phyloP scores from a whole-genome alignment of 2,329 filamentous ascomycete genomes.

The Verticillium longisporum region DNA sequence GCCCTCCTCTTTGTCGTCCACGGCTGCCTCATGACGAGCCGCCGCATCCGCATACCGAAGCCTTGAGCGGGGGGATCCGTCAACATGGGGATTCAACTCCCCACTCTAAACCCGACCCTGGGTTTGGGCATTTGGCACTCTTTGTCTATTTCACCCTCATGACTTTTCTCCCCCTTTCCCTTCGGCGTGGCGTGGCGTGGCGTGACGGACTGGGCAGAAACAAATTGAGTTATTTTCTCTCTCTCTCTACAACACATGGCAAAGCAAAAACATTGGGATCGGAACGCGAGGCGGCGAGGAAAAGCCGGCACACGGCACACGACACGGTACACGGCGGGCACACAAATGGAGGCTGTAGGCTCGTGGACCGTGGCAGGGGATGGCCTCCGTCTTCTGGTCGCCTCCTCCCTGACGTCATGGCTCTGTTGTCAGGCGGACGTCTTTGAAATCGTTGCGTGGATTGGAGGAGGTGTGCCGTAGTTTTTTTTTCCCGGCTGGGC shows the following conservation, averaged over 20 bases:
- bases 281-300: neutral
- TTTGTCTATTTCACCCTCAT: too few relatives aligned
- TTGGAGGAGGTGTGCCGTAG: too few relatives aligned
- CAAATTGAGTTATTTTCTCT: neutral
- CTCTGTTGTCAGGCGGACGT: neutral
- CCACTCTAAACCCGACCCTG: neutral
- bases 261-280: neutral
- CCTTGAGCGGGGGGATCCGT: constrained; percentile 37
- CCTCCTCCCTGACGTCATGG: neutral
- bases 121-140: too few relatives aligned
- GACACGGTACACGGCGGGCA: too few relatives aligned
- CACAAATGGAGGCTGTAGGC: too few relatives aligned
- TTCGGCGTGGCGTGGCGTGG: neutral
- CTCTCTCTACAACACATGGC: too few relatives aligned
- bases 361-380: neutral
- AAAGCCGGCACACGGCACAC: too few relatives aligned
- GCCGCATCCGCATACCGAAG: constrained; percentile 92
- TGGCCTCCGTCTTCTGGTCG: neutral
- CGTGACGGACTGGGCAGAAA: neutral
- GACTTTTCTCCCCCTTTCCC: neutral
- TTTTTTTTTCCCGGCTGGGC: neutral
- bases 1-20: constrained; percentile 78
- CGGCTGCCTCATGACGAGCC: constrained; percentile 91
- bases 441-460: neutral
- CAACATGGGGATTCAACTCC: neutral